phyloP scores from a whole-genome alignment of 352 stramenopile genomes.

The Pythium rishiriense region DNA sequence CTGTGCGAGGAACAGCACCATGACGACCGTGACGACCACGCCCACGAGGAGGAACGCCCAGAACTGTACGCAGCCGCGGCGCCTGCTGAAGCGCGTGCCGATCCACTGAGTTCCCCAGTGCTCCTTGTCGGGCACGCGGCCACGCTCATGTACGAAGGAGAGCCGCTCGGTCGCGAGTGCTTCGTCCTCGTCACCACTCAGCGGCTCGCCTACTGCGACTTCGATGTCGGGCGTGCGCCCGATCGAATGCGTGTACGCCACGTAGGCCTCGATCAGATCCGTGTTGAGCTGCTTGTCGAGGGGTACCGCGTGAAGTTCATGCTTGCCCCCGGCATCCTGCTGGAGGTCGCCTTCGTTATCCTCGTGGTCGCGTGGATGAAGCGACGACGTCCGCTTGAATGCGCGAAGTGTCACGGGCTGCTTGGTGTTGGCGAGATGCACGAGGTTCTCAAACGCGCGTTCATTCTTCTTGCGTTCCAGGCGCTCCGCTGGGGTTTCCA shows the following conservation, averaged over 20 bases:
- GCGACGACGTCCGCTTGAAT: slow-evolving; percentile 37
- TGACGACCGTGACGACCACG: slow-evolving; percentile 32
- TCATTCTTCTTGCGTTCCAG: slow-evolving; percentile 46
- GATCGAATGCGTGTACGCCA: slow-evolving; percentile 93
- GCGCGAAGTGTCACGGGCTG: slow-evolving; percentile 50
- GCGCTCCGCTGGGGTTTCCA: slow-evolving; percentile 30
- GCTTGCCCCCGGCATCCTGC: no score
- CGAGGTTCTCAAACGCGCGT: slow-evolving; percentile 50
- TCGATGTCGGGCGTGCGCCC: slow-evolving; percentile 82
- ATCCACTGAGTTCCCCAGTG: slow-evolving; percentile 53
- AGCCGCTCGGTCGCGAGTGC: slow-evolving; percentile 19
- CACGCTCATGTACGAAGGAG: slow-evolving; percentile 43
- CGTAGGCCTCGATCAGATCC: slow-evolving; percentile 93
- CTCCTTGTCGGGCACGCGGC: slow-evolving; percentile 30
- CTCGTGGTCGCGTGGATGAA: not conserved
- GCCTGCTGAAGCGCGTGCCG: slow-evolving; percentile 45
- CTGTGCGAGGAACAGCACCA: slow-evolving; percentile 32
- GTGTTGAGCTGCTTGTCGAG: slow-evolving; percentile 90
- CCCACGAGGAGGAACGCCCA: slow-evolving; percentile 41
- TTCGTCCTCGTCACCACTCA: slow-evolving; percentile 28
- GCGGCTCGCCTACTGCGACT: slow-evolving; percentile 82
- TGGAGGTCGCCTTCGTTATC: slow-evolving; percentile 46
- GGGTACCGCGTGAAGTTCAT: no score
- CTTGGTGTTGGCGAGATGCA: slow-evolving; percentile 55
- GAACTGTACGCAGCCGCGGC: slow-evolving; percentile 39